Base-by-base conservation (phyloP, 306 rosid species). In the Bauhinia variegata region DNA sequence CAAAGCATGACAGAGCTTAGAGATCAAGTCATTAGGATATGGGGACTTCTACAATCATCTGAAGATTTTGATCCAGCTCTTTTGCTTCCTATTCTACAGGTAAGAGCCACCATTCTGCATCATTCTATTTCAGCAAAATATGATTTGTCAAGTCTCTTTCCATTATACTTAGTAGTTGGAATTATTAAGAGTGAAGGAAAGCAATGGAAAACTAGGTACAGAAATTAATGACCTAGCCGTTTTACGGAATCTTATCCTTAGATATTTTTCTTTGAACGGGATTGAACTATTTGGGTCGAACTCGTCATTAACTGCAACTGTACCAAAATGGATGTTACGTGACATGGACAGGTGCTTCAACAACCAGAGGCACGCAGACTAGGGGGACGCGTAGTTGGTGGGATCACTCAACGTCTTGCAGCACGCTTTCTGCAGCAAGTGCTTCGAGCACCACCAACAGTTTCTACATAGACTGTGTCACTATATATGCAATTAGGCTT, bases 351-450 rank as follows among this genome's bases (percentile, higher is more conserved):
- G 96, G 85, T 88, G 68, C 89, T 92, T 83, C 93, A 87, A 77
- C 86, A 89, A 72, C 96, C 89, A 1, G 96, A 92, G 79, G 95
- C 88, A 30, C 98, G 89, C 52, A 79, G 51, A 72, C 73, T 92
- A 5, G 98, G 96, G 23, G 80, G 82, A 4, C 85, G 84, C 55
- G 87, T 92, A 32, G 66, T 83, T 32, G 92, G 91, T 14, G 98
- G 98, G 53, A 83, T 92, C 67, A 86, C 93, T 51, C 98, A 84
- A 61, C 96, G 93, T 7, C 86, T 92, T 14, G 98, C 93, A 0
- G 98, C 98, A 18, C 88, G 98, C 47, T 66, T 89, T 80, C 85
- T 92, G 63, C 88, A 86, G 57, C 98, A 89, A 87, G 67, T 89
- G 60, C 96, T 92, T 54, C 86, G 85, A 34, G 75, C 74, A 66